phyloP scores from a whole-genome alignment of 2,329 filamentous ascomycete species.

The Coniochaeta sp. region DNA sequence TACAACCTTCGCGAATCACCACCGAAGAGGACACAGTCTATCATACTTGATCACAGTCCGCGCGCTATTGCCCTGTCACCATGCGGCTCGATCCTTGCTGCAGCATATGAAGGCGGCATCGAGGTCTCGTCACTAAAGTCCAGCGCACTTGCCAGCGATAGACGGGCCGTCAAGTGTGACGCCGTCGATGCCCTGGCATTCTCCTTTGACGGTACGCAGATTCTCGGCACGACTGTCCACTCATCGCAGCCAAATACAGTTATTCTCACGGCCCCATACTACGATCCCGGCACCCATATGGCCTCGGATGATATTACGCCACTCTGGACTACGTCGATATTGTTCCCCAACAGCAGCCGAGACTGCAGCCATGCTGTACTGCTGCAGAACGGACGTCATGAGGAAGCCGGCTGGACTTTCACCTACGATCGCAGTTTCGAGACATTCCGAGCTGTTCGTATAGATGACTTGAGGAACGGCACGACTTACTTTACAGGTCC shows the following conservation, averaged over 20 bases:
- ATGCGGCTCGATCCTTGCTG: slow-evolving; percentile 72
- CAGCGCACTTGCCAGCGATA: slow-evolving; percentile 55
- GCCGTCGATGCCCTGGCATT: slow-evolving; percentile 68
- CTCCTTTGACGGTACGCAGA: slow-evolving; percentile 69
- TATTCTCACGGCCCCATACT: slow-evolving; percentile 72
- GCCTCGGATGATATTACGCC: slow-evolving; percentile 62
- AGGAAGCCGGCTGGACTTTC: slow-evolving; percentile 69
- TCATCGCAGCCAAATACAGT: slow-evolving; percentile 62
- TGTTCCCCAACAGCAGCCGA: slow-evolving; percentile 74
- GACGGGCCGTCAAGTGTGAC: slow-evolving; percentile 71
- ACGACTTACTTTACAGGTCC: slow-evolving; percentile 76
- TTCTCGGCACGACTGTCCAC: slow-evolving; percentile 66
- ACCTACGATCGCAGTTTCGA: slow-evolving; percentile 71
- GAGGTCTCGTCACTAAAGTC: slow-evolving; percentile 72
- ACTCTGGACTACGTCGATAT: slow-evolving; percentile 78
- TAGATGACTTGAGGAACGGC: slow-evolving; percentile 67
- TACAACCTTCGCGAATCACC: slow-evolving; percentile 62
- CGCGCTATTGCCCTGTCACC: slow-evolving; percentile 74
- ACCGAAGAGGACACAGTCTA: slow-evolving; percentile 63
- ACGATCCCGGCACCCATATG: slow-evolving; percentile 61
- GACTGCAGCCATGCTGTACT: slow-evolving; percentile 73
- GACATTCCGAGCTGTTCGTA: slow-evolving; percentile 68
- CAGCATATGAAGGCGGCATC: slow-evolving; percentile 81
- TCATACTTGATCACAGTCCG: slow-evolving; percentile 72
- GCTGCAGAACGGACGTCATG: slow-evolving; percentile 50